Evolutionary conservation across 768 basidiomycete species (phyloP), one percentile per base, ranked within the genome.

Genomic region (Russula virescens): DNA sequence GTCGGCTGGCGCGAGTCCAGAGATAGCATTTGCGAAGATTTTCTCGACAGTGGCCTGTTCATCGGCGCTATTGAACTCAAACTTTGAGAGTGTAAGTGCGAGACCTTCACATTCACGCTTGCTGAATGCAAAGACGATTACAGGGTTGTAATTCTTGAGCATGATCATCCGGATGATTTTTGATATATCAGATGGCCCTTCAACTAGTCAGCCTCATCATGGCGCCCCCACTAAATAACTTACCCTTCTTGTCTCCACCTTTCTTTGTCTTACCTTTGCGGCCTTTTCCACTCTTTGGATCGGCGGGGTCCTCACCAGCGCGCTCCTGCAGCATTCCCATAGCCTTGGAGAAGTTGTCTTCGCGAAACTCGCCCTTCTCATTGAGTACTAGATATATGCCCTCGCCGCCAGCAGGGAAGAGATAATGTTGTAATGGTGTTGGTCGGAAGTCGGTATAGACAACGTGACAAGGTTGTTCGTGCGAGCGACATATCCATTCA

Each of bases 371-470:
- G 60, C 94, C 86, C 76, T 96, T 94, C 76, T 99, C 97, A 70
- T 99, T 98, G n/a, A 99, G 92, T 1, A 99, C 97, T 2, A 99
- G 79, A 72, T 94, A 97, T 48, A 99, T 98, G 10, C 97, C 97
- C 66, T 98, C 94, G 1, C 92, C 94, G 9, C 96, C 96, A 4
- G 89, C 86, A 1, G 97, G 97, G 77, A 98, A 99, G 58, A 99
- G 85, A 73, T 98, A 99, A 69, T 99, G 97, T 71, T 98, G 97
- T 9, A 99, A 77, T 1, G 97, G 97, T 1, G 97, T 99, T 1
- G 97, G 97, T 40, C 97, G 88, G 78, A 98, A 98, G 76, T 99
- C 94, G 63, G 97, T 99, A 74, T 98, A 99, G 45, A 99, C 95
- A 72, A 99, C 93, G 71, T 99, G 97, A 74, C 97, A 98, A 0